phyloP scores from a whole-genome alignment of 2,329 filamentous ascomycete genomes.

The Penicillium occitanis region DNA sequence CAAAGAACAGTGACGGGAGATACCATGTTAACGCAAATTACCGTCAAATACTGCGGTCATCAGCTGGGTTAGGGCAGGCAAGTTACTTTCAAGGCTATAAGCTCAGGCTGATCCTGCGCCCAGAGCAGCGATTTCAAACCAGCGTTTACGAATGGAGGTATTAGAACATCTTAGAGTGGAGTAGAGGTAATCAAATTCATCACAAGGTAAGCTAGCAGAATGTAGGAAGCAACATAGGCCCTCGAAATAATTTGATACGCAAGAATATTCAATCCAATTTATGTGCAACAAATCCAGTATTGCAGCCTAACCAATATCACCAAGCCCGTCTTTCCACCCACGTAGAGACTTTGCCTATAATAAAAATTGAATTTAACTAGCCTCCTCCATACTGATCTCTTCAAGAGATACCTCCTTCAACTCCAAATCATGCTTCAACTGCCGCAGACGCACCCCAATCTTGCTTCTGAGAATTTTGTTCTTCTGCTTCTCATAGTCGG shows the following conservation, averaged over 20 bases:
- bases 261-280: background rate
- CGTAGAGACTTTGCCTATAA: background rate
- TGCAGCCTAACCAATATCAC: no score
- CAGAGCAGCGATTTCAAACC: no score
- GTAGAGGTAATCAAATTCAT: background rate
- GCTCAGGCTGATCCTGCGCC: no score
- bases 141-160: no score
- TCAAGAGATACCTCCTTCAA: constrained; percentile 43
- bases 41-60: background rate
- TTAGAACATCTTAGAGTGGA: background rate
- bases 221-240: background rate
- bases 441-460: constrained; percentile 45
- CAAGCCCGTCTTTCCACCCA: no score
- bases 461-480: constrained; percentile 45
- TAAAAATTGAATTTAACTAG: background rate
- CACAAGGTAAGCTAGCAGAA: background rate
- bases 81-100: no score
- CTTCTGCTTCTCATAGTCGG: constrained; percentile 40
- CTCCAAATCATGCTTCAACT: constrained; percentile 42
- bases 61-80: background rate
- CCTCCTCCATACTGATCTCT: constrained; percentile 29
- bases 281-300: background rate
- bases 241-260: background rate
- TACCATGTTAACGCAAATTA: background rate
- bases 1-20: background rate